Conservation (phyloP, 306 rosid genomes). For the Erythrophleum fordii region DNA sequence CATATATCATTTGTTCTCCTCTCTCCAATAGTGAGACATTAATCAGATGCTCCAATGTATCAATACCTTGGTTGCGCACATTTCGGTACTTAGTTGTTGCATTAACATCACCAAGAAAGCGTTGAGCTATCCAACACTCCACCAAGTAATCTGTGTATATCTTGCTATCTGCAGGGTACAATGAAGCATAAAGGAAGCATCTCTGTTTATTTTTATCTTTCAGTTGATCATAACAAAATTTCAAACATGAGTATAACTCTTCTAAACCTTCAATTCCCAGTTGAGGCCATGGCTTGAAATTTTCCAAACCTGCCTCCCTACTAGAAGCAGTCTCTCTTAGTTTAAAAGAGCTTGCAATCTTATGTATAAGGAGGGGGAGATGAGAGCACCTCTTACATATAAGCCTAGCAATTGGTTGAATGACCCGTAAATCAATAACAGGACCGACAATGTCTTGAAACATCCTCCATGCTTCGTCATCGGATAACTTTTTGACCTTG, state of each 20-base stretch:
- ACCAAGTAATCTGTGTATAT: slow-evolving; percentile 34
- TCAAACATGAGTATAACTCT: slow-evolving; percentile 38
- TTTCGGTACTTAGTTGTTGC: slow-evolving; percentile 4
- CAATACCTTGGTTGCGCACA: slow-evolving; percentile 17
- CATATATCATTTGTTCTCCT: not conserved
- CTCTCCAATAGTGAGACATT: slow-evolving; percentile 23
- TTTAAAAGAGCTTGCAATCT: slow-evolving; percentile 37
- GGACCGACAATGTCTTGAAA: slow-evolving; percentile 13
- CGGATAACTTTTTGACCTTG: slow-evolving; percentile 3
- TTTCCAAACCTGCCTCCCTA: slow-evolving; percentile 29
- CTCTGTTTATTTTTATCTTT: slow-evolving; percentile 29
- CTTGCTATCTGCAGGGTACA: slow-evolving; percentile 34
- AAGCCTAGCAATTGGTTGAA: slow-evolving; percentile 28
- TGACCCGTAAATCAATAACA: slow-evolving; percentile 8
- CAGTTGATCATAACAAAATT: slow-evolving; percentile 28
- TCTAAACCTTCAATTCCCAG: slow-evolving; percentile 11
- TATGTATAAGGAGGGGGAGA: slow-evolving; percentile 41
- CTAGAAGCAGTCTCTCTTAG: not conserved
- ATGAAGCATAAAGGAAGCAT: slow-evolving; percentile 37
- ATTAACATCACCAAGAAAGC: slow-evolving; percentile 36
- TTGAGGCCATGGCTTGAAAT: slow-evolving; percentile 29
- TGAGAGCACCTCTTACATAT: slow-evolving; percentile 37
- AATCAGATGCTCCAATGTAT: slow-evolving; percentile 29
- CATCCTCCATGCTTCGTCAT: slow-evolving; percentile 41
- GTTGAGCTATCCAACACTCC: slow-evolving; percentile 46